Percentiles rank a stretch among this genome's conserved stretches.
These are phyloP conservation scores for Scheffersomyces parashehatae DNA, from an alignment of 1,139 yeast genomes.

Conservation along the genomic window DNA sequence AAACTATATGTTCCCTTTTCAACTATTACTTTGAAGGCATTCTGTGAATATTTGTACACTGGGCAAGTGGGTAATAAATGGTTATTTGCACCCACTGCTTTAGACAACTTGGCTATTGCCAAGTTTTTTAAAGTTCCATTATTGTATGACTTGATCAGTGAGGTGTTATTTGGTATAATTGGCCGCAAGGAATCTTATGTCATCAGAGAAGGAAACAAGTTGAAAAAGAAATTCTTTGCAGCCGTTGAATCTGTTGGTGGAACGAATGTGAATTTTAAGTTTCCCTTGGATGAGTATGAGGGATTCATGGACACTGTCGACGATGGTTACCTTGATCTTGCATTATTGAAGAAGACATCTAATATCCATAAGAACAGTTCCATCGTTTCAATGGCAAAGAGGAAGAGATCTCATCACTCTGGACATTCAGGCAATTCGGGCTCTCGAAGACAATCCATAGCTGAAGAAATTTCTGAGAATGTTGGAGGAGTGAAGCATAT, in stretches of 20 bases:
- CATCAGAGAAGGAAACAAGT: slow-evolving; percentile 39
- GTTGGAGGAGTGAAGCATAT: slow-evolving; percentile 3
- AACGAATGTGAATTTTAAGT: slow-evolving; percentile 24
- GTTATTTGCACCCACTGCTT: slow-evolving; percentile 64
- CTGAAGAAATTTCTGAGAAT: not conserved
- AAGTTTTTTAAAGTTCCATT: slow-evolving; percentile 67
- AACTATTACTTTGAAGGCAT: slow-evolving; percentile 59
- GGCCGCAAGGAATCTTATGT: slow-evolving; percentile 63
- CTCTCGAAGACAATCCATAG: slow-evolving; percentile 2
- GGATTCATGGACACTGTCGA: slow-evolving; percentile 51
- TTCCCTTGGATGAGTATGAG: slow-evolving; percentile 49
- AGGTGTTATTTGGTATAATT: slow-evolving; percentile 66
- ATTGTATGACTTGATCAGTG: slow-evolving; percentile 65
- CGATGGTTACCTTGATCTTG: slow-evolving; percentile 63
- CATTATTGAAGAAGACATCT: slow-evolving; percentile 48
- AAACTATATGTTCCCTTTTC: slow-evolving; percentile 67
- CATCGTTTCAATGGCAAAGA: slow-evolving; percentile 6
- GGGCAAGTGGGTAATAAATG: slow-evolving; percentile 79
- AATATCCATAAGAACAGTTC: slow-evolving; percentile 24
- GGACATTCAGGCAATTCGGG: slow-evolving; percentile 2
- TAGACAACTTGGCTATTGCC: slow-evolving; percentile 62
- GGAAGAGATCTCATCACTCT: slow-evolving; percentile 15
- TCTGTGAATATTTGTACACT: slow-evolving; percentile 71
- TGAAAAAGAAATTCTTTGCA: slow-evolving; percentile 30
- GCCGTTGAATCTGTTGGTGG: slow-evolving; percentile 17